Evolutionary conservation across 441 rosid genomes (phyloP).

Genomic region (Sinapis alba): DNA sequence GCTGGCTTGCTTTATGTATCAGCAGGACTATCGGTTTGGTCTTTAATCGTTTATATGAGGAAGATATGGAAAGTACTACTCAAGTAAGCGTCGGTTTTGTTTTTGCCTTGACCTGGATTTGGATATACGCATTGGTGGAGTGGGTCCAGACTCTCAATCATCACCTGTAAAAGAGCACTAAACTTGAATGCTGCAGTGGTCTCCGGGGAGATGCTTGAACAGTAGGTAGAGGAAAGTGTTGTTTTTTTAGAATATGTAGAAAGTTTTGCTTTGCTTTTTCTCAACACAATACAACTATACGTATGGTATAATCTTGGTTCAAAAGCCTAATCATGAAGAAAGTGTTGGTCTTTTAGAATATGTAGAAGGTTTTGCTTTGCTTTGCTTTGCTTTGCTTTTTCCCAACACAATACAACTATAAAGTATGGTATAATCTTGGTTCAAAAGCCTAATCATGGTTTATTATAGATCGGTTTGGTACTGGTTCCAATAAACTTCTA

Average conservation of each 20-base stretch:
- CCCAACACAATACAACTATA: too few species aligned
- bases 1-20: slow-evolving; percentile 78
- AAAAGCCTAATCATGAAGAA: not conserved
- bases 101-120: slow-evolving; percentile 20
- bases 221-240: not conserved
- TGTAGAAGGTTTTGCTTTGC: too few species aligned
- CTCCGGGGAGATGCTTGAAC: not conserved
- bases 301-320: not conserved
- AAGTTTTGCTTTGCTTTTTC: not conserved
- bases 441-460: not conserved
- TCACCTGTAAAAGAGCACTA: not conserved
- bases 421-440: too few species aligned
- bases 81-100: slow-evolving; percentile 48
- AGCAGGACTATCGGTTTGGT: slow-evolving; percentile 85
- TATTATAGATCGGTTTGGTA: not conserved
- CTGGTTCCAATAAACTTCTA: not conserved
- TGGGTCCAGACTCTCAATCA: not conserved
- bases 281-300: not conserved
- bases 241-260: not conserved
- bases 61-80: slow-evolving; percentile 76
- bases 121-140: not conserved
- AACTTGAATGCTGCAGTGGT: slow-evolving; percentile 37
- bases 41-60: slow-evolving; percentile 77
- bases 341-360: too few species aligned
- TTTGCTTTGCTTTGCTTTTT: too few species aligned